Conservation (phyloP, 148 eudicot species). For the Chenopodium quinoa region DNA sequence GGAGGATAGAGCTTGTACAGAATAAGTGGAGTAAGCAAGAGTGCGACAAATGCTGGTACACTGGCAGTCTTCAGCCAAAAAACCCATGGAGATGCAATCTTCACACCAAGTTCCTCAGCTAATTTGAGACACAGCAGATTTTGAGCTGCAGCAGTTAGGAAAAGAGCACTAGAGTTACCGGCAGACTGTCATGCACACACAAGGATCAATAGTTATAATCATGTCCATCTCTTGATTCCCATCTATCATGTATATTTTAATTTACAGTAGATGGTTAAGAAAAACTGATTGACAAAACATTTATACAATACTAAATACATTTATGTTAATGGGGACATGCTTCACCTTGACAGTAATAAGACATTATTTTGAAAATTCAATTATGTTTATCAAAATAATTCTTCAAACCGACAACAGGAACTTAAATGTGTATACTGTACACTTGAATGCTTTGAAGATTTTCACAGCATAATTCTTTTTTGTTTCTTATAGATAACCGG, state of each 20-base stretch:
- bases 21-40: constrained; percentile 67
- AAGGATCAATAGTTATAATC: constrained; percentile 28
- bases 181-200: constrained; percentile 80
- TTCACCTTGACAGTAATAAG: not conserved
- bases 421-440: not conserved
- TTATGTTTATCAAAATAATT: too few species aligned
- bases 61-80: constrained; percentile 86
- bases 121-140: constrained; percentile 87
- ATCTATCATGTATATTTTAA: not conserved
- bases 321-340: not conserved
- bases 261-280: not conserved
- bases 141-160: constrained; percentile 99
- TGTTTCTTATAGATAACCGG: not conserved
- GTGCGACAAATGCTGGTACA: constrained; percentile 69
- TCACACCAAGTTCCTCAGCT: constrained; percentile 91
- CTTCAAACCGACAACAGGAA: not conserved
- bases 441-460: not conserved
- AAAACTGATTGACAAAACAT: not conserved
- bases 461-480: not conserved
- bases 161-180: constrained; percentile 99
- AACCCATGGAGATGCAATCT: constrained; percentile 75
- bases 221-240: not conserved
- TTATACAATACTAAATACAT: not conserved
- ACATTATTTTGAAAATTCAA: not conserved
- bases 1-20: constrained; percentile 88